phyloP scores from a whole-genome alignment of 1,284 basidiomycete genomes.

The Vanrija pseudolonga region DNA sequence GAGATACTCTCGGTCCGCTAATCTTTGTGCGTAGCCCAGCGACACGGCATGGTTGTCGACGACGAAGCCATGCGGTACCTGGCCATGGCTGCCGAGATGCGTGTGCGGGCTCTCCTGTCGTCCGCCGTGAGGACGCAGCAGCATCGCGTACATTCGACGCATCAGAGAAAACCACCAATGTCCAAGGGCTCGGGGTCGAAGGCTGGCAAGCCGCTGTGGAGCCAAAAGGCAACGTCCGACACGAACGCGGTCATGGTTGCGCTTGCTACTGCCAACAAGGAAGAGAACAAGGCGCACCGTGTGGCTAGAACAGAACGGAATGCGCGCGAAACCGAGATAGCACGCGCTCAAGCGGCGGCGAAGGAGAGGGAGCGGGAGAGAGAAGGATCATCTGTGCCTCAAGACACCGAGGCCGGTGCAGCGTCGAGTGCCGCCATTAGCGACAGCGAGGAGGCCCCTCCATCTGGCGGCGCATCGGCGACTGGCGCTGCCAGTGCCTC shows the following conservation, averaged over 20 bases:
- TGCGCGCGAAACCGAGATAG: slow-evolving; percentile 37
- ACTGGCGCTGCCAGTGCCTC: too few species aligned
- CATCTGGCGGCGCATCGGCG: not conserved
- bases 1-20: not conserved
- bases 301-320: slow-evolving; percentile 37
- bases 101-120: slow-evolving; percentile 30
- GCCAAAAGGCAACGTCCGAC: slow-evolving; percentile 30
- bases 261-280: slow-evolving; percentile 31
- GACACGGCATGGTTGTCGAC: slow-evolving; percentile 34
- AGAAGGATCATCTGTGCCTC: not conserved
- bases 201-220: slow-evolving; percentile 31
- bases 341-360: slow-evolving; percentile 19
- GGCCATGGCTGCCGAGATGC: slow-evolving; percentile 39
- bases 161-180: slow-evolving; percentile 32
- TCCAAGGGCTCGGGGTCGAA: not conserved
- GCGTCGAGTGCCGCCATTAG: not conserved
- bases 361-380: slow-evolving; percentile 13
- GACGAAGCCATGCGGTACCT: slow-evolving; percentile 40
- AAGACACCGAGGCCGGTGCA: not conserved
- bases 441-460: not conserved
- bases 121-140: slow-evolving; percentile 35
- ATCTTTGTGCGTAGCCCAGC: slow-evolving; percentile 15
- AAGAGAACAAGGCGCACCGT: slow-evolving; percentile 38
- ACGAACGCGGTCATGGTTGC: slow-evolving; percentile 30
- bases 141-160: slow-evolving; percentile 40